A percentile compares a stretch with the other conserved stretches of the same genome.
Conservation (phyloP, 2,329 filamentous ascomycete genomes). For the Colletotrichum endophyticum region DNA sequence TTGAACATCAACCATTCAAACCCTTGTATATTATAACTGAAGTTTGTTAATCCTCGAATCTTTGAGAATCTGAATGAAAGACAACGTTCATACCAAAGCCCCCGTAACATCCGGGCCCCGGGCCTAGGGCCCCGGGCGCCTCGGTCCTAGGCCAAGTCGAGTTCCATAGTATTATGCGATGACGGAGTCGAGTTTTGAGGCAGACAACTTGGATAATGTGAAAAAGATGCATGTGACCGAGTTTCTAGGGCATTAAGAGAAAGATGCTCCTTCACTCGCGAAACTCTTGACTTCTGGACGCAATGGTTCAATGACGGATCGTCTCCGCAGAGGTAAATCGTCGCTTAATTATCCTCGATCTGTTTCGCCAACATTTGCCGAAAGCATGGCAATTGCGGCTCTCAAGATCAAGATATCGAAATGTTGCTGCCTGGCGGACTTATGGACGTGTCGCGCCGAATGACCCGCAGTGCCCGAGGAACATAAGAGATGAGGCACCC, state of each 20-base stretch:
- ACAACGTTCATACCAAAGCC: too few species aligned
- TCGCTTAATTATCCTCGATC: fast-evolving
- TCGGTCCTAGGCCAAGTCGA: too few species aligned
- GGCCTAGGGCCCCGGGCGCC: too few species aligned
- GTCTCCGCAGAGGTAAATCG: fast-evolving
- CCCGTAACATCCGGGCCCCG: too few species aligned
- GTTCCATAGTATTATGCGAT: too few species aligned
- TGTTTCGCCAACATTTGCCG: neutral
- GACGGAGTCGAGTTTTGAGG: too few species aligned
- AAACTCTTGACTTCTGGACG: neutral
- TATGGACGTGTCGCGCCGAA: neutral
- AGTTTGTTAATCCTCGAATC: too few species aligned
- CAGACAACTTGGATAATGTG: too few species aligned
- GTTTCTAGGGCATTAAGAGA: too few species aligned
- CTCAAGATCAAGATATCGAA: neutral
- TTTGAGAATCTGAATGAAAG: too few species aligned
- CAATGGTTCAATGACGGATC: fast-evolving
- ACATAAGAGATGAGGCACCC: neutral
- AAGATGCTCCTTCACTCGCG: fast-evolving
- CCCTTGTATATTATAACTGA: neutral
- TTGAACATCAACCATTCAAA: neutral
- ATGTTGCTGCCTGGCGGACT: neutral
- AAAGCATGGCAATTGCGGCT: neutral
- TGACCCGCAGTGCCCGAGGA: fast-evolving
- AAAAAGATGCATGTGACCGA: too few species aligned